These are phyloP conservation scores for Nannizzia gypsea DNA, from an alignment of 2,329 filamentous ascomycete genomes.

Conservation along the genomic window DNA sequence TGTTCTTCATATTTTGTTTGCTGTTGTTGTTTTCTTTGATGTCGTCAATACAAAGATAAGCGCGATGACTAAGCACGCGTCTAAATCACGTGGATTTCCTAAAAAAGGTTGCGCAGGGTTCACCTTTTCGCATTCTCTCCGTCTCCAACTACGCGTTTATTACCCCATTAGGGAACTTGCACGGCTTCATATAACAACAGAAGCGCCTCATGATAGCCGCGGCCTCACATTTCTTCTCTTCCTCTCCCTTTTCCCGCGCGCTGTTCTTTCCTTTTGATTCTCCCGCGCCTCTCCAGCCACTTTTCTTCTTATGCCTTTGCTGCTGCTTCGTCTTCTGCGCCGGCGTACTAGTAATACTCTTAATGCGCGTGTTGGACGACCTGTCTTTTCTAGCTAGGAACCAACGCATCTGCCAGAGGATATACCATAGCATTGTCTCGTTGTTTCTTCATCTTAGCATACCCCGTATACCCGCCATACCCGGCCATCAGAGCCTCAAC, in stretches of 20 bases:
- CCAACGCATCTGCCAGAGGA: background rate
- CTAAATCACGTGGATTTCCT: background rate
- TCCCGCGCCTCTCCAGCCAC: background rate
- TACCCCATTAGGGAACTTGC: conserved; percentile 7
- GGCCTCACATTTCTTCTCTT: background rate
- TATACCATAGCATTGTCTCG: background rate
- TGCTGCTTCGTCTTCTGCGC: background rate
- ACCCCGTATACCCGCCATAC: background rate
- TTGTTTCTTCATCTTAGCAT: background rate
- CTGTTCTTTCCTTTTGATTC: background rate
- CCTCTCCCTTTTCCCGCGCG: conserved; percentile 1
- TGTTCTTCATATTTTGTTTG: background rate
- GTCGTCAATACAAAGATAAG: background rate
- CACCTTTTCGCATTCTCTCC: background rate
- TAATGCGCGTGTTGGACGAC: background rate
- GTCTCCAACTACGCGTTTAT: background rate
- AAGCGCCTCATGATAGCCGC: conserved; percentile 5
- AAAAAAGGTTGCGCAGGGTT: background rate
- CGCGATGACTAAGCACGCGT: background rate
- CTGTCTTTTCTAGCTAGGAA: background rate
- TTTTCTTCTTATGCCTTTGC: background rate
- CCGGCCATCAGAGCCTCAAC: background rate
- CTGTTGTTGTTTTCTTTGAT: background rate
- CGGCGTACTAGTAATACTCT: conserved; percentile 1
- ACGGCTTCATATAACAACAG: background rate